phyloP scores from a whole-genome alignment of 2,329 filamentous ascomycete species.

The Neopestalotiopsis rosae region DNA sequence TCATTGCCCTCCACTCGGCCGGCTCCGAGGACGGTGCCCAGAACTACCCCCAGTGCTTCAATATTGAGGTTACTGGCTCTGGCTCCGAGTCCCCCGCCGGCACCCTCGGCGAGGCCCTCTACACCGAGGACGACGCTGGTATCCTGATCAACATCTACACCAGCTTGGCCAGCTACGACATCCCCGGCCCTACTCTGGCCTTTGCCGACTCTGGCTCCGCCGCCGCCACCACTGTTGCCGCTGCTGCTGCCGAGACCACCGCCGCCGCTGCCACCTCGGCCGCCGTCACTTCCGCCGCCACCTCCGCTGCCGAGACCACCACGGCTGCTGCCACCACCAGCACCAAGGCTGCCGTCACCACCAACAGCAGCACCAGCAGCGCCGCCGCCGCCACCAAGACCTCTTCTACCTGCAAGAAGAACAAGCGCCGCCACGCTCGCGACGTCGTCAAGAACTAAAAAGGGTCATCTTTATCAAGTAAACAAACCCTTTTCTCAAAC shows the following conservation, averaged over 20 bases:
- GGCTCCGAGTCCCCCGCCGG: constrained; percentile 53
- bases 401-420: constrained; percentile 19
- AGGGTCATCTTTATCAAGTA: no score
- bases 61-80: constrained; percentile 58
- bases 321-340: constrained; percentile 4
- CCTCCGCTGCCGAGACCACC: constrained; percentile 12
- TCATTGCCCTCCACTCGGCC: constrained; percentile 53
- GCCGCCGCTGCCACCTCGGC: constrained; percentile 4
- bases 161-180: constrained; percentile 25
- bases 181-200: constrained; percentile 30
- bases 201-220: constrained; percentile 20
- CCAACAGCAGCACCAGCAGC: constrained; percentile 19
- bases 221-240: constrained; percentile 2
- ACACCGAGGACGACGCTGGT: constrained; percentile 49
- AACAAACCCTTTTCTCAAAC: neutral
- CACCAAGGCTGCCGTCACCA: constrained; percentile 18
- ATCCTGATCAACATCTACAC: constrained; percentile 61
- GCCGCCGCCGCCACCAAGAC: constrained; percentile 18
- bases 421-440: constrained; percentile 25
- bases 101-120: constrained; percentile 45
- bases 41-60: constrained; percentile 59
- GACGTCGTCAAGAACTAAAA: constrained; percentile 19
- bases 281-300: constrained; percentile 15
- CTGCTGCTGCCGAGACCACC: constrained; percentile 17
- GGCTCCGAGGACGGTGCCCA: constrained; percentile 45